Evolutionary conservation across 2,329 filamentous ascomycete species (phyloP), one percentile per base, ranked within the genome.

Genomic region (Pseudogymnoascus verrucosus): DNA sequence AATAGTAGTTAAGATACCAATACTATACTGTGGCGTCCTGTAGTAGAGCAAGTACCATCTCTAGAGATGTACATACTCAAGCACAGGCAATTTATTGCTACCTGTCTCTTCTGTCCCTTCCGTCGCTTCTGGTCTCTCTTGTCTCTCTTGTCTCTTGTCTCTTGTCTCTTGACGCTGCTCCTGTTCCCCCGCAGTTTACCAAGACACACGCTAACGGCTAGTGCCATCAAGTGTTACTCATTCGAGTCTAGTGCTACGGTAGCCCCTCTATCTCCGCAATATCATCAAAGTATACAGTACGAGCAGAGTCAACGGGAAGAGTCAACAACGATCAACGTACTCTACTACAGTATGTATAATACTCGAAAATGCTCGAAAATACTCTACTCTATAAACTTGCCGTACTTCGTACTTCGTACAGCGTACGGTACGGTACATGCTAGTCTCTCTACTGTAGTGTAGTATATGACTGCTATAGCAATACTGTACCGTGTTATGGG

Each of bases 211-310:
- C 47, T 54, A 54, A 54, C 47, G 47, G 47, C 11, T 31, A 54
- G 47, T 54, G 26, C 14, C 47, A 54, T 54, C n/a, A 12, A 6
- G 23, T 54, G 23, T 16, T 54, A 28, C 47, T n/a, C 7, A 10
- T 54, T 31, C n/a, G 47, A 54, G 47, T n/a, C 47, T 54, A 54
- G 47, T 54, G 47, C 47, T 54, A 54, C 47, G 47, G 47, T 54
- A 54, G 47, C 47, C 47, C 47, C 47, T 54, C 47, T 54, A 54
- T 54, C 47, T 54, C 47, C 47, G 47, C 47, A 54, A 54, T 54
- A 54, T 16, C 8, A 31, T 1, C 23, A 16, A 54, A 31, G 47
- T 54, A 54, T 5, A 54, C 14, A 19, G 47, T 54, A 54, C 47
- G 14, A 31, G 23, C 4, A 31, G 19, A 7, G 4, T 28, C 21